These are phyloP conservation scores for Saturnispora zaruensis DNA, from an alignment of 805 yeast genomes.

Conservation along the genomic window DNA sequence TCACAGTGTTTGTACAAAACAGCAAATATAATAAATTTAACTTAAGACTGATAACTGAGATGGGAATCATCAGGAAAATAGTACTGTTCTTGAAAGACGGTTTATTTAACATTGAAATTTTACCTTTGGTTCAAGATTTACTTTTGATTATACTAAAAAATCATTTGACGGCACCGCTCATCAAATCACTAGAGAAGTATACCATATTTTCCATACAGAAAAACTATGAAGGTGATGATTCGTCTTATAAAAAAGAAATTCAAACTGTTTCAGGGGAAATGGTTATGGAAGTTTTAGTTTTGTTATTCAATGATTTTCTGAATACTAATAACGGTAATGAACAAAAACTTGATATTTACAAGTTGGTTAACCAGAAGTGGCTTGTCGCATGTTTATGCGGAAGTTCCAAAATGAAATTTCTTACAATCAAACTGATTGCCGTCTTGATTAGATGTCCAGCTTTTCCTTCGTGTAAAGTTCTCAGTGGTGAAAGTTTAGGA, in stretches of 20 bases:
- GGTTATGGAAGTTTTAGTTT: constrained; percentile 31
- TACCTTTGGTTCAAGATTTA: constrained; percentile 33
- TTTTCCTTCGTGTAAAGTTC: constrained; percentile 40
- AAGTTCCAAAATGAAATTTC: constrained; percentile 30
- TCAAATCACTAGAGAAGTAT: constrained; percentile 45
- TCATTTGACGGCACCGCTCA: constrained; percentile 46
- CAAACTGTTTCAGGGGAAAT: constrained; percentile 28
- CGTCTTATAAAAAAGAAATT: constrained; percentile 1
- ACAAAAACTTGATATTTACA: constrained; percentile 29
- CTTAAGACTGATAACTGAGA: constrained; percentile 39
- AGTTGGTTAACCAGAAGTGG: constrained; percentile 60
- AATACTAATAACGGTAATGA: neutral
- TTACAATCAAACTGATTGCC: constrained; percentile 38
- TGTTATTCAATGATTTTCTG: constrained; percentile 27
- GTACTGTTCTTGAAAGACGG: constrained; percentile 42
- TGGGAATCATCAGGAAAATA: constrained; percentile 38
- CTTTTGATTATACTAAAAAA: constrained; percentile 34
- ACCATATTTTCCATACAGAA: constrained; percentile 39
- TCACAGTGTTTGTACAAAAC: constrained; percentile 44
- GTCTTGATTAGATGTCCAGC: constrained; percentile 40
- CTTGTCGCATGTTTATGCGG: constrained; percentile 42
- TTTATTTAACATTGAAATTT: constrained; percentile 29
- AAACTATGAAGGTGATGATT: constrained; percentile 15
- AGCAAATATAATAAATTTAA: constrained; percentile 48
- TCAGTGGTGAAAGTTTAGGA: constrained; percentile 43